phyloP scores from a whole-genome alignment of 2,329 filamentous ascomycete species.

The Aspergillus japonicus region DNA sequence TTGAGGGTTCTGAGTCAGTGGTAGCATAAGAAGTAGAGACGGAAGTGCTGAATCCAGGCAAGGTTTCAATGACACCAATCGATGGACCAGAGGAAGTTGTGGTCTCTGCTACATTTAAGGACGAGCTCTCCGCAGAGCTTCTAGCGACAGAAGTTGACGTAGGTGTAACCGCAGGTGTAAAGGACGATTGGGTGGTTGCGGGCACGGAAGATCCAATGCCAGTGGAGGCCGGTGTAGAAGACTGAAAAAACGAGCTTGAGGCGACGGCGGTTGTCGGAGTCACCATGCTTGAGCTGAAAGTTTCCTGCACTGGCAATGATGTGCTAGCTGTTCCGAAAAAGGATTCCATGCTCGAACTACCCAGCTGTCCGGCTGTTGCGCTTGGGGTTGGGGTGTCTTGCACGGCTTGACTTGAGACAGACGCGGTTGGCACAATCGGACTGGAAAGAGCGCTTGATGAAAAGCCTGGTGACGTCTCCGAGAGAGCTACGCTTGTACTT shows the following conservation, averaged over 20 bases:
- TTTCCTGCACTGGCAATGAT: not conserved
- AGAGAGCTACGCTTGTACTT: not conserved
- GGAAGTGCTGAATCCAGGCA: not conserved
- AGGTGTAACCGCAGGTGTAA: not conserved
- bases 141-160: not conserved
- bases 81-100: not conserved
- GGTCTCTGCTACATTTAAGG: not conserved
- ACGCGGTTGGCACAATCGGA: not conserved
- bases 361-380: not conserved
- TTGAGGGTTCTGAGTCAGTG: not conserved
- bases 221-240: not conserved
- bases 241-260: not conserved
- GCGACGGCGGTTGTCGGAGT: not conserved
- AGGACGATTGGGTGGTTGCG: conserved; percentile 1
- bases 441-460: not conserved
- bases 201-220: not conserved
- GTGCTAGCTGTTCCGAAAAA: not conserved
- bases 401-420: not conserved
- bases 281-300: not conserved
- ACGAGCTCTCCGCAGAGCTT: not conserved
- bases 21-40: not conserved
- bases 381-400: not conserved
- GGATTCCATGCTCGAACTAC: too few relatives aligned
- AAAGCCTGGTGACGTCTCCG: not conserved
- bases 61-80: not conserved